These are phyloP conservation scores for Clonostachys rhizophaga DNA, from an alignment of 2,329 filamentous ascomycete genomes.

Conservation along the genomic window DNA sequence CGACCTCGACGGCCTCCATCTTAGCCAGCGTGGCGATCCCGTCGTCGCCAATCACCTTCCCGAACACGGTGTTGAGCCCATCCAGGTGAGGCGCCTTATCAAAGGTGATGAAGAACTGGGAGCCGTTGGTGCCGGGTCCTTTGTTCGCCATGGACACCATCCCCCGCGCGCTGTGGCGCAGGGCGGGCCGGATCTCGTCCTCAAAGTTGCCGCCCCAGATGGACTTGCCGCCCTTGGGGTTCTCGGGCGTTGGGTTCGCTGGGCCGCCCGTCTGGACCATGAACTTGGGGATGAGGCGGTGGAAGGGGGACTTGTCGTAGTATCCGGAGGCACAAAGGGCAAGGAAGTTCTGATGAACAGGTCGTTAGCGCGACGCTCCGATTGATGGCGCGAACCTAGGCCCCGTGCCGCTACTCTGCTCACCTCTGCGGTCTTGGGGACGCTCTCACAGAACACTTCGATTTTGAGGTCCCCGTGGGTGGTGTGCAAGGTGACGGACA, in stretches of 20 bases:
- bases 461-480: constrained; percentile 87
- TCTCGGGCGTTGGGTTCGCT: constrained; percentile 46
- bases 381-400: neutral
- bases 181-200: constrained; percentile 71
- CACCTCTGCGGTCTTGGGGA: constrained; percentile 87
- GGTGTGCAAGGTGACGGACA: constrained; percentile 78
- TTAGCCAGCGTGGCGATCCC: constrained; percentile 61
- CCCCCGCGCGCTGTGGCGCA: constrained; percentile 65
- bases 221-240: constrained; percentile 64
- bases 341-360: constrained; percentile 67
- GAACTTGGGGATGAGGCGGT: constrained; percentile 76
- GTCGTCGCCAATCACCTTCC: constrained; percentile 64
- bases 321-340: constrained; percentile 77
- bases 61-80: constrained; percentile 81
- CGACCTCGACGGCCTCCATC: constrained; percentile 68
- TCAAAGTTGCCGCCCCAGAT: constrained; percentile 73
- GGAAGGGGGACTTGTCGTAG: constrained; percentile 72
- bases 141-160: constrained; percentile 78
- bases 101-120: constrained; percentile 79
- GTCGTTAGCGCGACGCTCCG: neutral
- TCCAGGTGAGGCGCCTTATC: constrained; percentile 77
- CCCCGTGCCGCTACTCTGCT: constrained; percentile 7
- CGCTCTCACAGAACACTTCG: constrained; percentile 92
- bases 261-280: constrained; percentile 75
- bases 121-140: constrained; percentile 68